Conservation (phyloP, 2,329 filamentous ascomycete species). For the Tolypocladium album region DNA sequence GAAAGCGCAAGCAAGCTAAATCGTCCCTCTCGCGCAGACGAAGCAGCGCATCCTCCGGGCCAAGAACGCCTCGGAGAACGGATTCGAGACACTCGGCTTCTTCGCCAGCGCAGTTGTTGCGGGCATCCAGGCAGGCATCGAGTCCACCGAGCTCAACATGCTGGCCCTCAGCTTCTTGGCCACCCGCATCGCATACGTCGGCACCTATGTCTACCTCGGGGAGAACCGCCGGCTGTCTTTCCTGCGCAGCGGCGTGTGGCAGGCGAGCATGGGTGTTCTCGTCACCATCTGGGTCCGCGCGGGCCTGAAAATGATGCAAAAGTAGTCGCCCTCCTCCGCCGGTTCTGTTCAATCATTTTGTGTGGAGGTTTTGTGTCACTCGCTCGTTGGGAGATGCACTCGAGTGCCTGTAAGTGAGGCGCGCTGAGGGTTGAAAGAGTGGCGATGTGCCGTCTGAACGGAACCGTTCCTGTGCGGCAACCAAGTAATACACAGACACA, state of each 20-base stretch:
- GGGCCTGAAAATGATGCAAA: slow-evolving; percentile 13
- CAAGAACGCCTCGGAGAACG: slow-evolving; percentile 36
- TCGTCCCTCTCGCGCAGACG: slow-evolving; percentile 17
- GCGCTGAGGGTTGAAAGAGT: not conserved
- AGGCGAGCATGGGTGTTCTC: slow-evolving; percentile 19
- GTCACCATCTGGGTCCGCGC: slow-evolving; percentile 30
- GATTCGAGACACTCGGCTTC: slow-evolving; percentile 31
- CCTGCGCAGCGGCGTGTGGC: slow-evolving; percentile 28
- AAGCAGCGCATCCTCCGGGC: slow-evolving; percentile 44
- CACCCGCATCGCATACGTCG: slow-evolving; percentile 28
- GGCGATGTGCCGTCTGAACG: not conserved
- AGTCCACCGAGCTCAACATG: slow-evolving; percentile 24
- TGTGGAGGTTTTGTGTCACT: not conserved
- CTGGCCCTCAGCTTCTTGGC: slow-evolving; percentile 28
- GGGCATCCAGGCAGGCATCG: slow-evolving; percentile 32
- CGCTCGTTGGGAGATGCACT: not conserved
- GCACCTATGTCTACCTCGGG: slow-evolving; percentile 31
- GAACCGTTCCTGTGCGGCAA: not conserved
- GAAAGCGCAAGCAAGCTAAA: not conserved
- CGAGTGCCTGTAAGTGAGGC: not conserved
- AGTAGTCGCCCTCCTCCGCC: not conserved
- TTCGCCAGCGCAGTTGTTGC: slow-evolving; percentile 32
- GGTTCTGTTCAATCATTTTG: not conserved
- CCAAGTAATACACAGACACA: not conserved
- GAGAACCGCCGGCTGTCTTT: slow-evolving; percentile 24